Base-by-base conservation (phyloP, 257 asterid species). In the Solanum sejunctum region DNA sequence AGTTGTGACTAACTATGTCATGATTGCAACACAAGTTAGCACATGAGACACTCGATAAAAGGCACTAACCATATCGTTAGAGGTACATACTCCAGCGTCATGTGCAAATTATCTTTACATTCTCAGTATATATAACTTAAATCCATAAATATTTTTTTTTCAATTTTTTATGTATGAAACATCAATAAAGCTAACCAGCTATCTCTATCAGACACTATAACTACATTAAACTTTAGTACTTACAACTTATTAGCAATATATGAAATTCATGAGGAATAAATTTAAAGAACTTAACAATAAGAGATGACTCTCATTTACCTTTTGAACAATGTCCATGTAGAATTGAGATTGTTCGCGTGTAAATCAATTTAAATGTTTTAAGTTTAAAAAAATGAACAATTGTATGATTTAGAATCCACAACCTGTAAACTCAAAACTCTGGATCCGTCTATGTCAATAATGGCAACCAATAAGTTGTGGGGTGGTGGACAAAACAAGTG, bases 381-480 rank as follows among this genome's bases (percentile, higher is more conserved):
- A 43, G 84, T 71, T 85, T 47, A 23, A 28, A 13, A 23, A 75
- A 85, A 82, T 41, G 58, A 78, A 88, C 85, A 86, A 83, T 51
- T 84, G 73, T 84, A 66, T 66, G 3, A 17, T 55, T 55, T 55
- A 56, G n/a, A 56, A 18, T 56, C 10, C 13, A 12, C 7, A 67
- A 67, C 21, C 3, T 0, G 47, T 67, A 67, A 67, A 32, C 49
- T 67, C 21, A 15, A 66, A 66, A 67, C 0, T 67, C 21, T 32
- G 13, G 0, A 32, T 66, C 47, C 13, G 12, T 66, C 21, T 66
- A 21, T 16, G 75, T 67, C 84, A 88, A 84, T 88, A 66, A 54
- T 80, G 92, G 70, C 92, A 87, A 87, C 85, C 89, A 72, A 92
- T 87, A 86, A 93, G 79, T 82, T 91, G 87, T 80, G 90, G 90